Conservation (phyloP, 2,329 filamentous ascomycete species). For the Balansia obtecta region DNA sequence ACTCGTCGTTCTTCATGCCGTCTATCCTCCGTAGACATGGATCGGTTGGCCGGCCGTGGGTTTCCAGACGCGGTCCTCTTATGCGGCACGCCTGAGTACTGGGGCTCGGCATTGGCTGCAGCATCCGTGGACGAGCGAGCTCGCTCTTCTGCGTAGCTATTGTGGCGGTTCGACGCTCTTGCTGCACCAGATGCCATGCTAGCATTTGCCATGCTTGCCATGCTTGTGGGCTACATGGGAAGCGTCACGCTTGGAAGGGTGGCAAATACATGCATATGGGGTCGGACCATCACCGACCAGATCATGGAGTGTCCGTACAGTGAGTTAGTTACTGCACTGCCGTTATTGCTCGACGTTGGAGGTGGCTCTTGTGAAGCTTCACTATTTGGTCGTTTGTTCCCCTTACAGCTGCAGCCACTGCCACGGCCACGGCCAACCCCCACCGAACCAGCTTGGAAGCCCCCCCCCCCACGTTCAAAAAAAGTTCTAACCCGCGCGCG, state of each 20-base stretch:
- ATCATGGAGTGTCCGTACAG: not conserved
- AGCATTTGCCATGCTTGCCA: not conserved
- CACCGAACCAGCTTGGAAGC: too few species aligned
- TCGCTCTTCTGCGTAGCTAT: conserved; percentile 26
- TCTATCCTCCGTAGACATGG: conserved; percentile 26
- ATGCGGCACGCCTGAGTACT: conserved; percentile 32
- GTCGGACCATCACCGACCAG: not conserved
- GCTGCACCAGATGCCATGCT: conserved; percentile 29
- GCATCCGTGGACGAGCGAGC: conserved; percentile 24
- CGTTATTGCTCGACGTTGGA: not conserved
- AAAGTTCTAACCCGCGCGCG: too few species aligned
- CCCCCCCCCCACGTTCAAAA: too few species aligned
- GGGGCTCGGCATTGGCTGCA: conserved; percentile 16
- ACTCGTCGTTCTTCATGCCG: conserved; percentile 39
- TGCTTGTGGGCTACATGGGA: conserved; percentile 14
- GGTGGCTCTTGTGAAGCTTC: too few species aligned
- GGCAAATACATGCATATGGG: not conserved
- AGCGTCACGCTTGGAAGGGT: not conserved
- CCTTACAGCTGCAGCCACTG: too few species aligned
- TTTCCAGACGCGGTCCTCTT: conserved; percentile 47
- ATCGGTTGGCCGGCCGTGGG: conserved; percentile 33
- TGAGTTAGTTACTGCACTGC: not conserved
- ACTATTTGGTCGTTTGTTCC: too few species aligned
- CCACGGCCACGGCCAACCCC: too few species aligned
- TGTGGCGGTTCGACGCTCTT: conserved; percentile 32